These are phyloP conservation scores for Globisporangium echinulatum DNA, from an alignment of 352 stramenopile species.

Conservation along the genomic window DNA sequence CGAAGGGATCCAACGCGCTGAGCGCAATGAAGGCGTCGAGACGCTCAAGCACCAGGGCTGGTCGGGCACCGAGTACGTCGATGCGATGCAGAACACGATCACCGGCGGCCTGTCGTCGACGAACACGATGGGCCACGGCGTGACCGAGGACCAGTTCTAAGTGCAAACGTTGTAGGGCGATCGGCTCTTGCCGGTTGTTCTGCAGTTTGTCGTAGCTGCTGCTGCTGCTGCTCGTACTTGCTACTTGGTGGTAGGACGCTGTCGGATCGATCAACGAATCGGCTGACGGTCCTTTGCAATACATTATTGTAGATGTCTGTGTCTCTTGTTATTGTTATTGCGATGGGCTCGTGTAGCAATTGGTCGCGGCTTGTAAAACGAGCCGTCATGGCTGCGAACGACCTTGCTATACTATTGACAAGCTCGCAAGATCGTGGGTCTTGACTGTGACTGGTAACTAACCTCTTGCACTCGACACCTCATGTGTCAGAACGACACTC, in stretches of 20 bases:
- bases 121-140: conserved; percentile 95
- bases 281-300: neutral
- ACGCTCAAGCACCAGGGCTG: conserved; percentile 98
- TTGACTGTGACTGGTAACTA: too few relatives aligned
- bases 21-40: conserved; percentile 92
- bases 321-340: neutral
- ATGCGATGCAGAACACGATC: conserved; percentile 94
- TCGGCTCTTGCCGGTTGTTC: too few relatives aligned
- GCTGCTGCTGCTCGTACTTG: too few relatives aligned
- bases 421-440: too few relatives aligned
- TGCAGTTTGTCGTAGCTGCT: too few relatives aligned
- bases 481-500: too few relatives aligned
- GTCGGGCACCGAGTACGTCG: conserved; percentile 95
- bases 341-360: neutral
- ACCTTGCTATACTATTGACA: too few relatives aligned
- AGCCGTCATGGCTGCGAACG: too few relatives aligned
- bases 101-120: conserved; percentile 94
- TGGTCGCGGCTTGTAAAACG: neutral
- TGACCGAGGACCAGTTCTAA: conserved; percentile 97
- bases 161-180: neutral
- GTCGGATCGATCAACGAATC: too few relatives aligned
- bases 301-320: neutral
- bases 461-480: too few relatives aligned
- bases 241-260: too few relatives aligned
- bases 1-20: conserved; percentile 94